Evolutionary conservation across 345 rosid species (phyloP).

Genomic region (Euclidium syriacum): DNA sequence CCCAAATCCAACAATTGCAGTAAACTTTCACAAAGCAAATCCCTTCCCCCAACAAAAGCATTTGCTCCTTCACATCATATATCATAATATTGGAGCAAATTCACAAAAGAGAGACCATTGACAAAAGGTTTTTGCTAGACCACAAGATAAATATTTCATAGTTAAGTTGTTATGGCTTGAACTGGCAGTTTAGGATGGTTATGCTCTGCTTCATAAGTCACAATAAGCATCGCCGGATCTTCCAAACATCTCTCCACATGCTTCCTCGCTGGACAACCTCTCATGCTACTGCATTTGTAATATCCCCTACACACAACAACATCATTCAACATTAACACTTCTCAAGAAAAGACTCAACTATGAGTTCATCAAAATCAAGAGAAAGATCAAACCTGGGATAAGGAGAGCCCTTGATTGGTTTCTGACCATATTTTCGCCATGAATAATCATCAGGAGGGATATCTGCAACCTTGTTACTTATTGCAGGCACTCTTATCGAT

Average conservation of each 20-base stretch:
- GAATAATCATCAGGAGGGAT: slow-evolving; percentile 81
- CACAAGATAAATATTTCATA: not conserved
- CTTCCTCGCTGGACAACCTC: slow-evolving; percentile 99
- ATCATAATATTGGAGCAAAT: slow-evolving; percentile 11
- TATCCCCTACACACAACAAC: slow-evolving; percentile 63
- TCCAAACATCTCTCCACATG: slow-evolving; percentile 96
- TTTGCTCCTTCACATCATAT: slow-evolving; percentile 7
- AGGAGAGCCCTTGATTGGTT: slow-evolving; percentile 80
- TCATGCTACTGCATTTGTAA: slow-evolving; percentile 95
- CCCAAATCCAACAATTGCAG: slow-evolving; percentile 8
- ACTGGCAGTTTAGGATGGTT: slow-evolving; percentile 67
- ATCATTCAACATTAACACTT: not conserved
- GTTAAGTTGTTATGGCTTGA: slow-evolving; percentile 58
- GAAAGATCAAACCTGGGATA: slow-evolving; percentile 54
- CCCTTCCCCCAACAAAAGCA: slow-evolving; percentile 6
- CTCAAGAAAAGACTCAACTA: not conserved
- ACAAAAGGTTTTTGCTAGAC: slow-evolving; percentile 3
- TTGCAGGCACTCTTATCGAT: slow-evolving; percentile 79
- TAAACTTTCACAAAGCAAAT: slow-evolving; percentile 3
- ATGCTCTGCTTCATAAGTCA: slow-evolving; percentile 96
- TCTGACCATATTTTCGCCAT: slow-evolving; percentile 86
- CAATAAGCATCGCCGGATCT: slow-evolving; percentile 85
- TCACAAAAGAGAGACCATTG: slow-evolving; percentile 1
- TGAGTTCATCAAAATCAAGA: not conserved
- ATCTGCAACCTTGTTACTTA: slow-evolving; percentile 79